A percentile compares a stretch with the other conserved stretches of the same genome.
These are phyloP conservation scores for Coccinonectria pachysandricola DNA, from an alignment of 2,329 filamentous ascomycete genomes.

Conservation along the genomic window DNA sequence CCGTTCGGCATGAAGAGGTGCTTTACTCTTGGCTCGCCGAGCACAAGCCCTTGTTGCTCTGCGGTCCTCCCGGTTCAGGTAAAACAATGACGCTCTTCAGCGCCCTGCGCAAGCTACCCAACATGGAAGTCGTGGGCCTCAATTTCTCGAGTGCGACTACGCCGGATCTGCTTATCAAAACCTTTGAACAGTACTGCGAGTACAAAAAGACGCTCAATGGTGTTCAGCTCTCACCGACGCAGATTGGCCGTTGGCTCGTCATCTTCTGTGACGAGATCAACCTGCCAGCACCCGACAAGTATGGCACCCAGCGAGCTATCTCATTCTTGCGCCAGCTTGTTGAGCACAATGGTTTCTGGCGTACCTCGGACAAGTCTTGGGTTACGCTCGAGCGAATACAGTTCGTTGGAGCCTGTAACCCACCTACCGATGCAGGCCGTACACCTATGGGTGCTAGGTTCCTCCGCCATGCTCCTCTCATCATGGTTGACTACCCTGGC, in stretches of 20 bases:
- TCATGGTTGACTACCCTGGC: slow-evolving; percentile 99
- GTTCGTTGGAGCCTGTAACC: slow-evolving; percentile 97
- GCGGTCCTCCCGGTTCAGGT: slow-evolving; percentile 93
- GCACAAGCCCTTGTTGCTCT: slow-evolving; percentile 92
- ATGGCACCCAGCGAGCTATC: slow-evolving; percentile 93
- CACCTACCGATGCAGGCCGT: slow-evolving; percentile 91
- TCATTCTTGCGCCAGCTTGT: slow-evolving; percentile 95
- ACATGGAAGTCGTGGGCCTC: slow-evolving; percentile 97
- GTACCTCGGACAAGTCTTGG: slow-evolving; percentile 94
- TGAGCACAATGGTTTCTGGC: slow-evolving; percentile 98
- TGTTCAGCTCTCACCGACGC: slow-evolving; percentile 87
- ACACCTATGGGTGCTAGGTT: slow-evolving; percentile 90
- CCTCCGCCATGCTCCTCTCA: slow-evolving; percentile 89
- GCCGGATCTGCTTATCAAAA: slow-evolving; percentile 95
- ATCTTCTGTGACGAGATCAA: slow-evolving; percentile 99
- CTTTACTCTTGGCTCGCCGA: slow-evolving; percentile 98
- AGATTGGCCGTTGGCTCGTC: slow-evolving; percentile 95
- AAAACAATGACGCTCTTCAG: slow-evolving; percentile 99
- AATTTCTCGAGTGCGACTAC: slow-evolving; percentile 99
- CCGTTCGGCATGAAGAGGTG: slow-evolving; percentile 96
- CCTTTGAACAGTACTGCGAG: slow-evolving; percentile 98
- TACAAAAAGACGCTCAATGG: slow-evolving; percentile 98
- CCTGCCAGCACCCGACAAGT: slow-evolving; percentile 91
- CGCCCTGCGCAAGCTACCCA: slow-evolving; percentile 87
- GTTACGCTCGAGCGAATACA: slow-evolving; percentile 96